Base-by-base conservation (phyloP, 768 basidiomycete species). In the Hypholoma sublateritium region DNA sequence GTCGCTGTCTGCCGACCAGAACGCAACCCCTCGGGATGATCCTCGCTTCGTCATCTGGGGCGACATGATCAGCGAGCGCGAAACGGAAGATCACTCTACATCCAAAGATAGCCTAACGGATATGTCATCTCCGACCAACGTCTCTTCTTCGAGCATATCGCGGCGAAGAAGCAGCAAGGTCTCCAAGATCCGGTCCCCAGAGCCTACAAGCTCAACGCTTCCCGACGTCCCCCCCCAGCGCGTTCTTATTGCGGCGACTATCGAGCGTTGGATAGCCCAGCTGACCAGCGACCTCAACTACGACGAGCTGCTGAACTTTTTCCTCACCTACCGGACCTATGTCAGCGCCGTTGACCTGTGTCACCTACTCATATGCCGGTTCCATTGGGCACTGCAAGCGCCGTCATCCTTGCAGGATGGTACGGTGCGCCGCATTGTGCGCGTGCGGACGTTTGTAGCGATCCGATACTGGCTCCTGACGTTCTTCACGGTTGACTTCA, bases 21-120 rank as follows among this genome's bases (percentile, higher is more conserved):
- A 80, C 25, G 85, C 86, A 13, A 82, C 87, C 1, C 92, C 92
- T 6, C 82, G 87, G 13, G 89, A 95, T 60, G 94, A 97, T 62
- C 93, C 94, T 14, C 83, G 93, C 0, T 95, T 95, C 66, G 91
- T 94, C 36, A 86, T 96, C 7, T 97, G 94, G 94, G 93, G 91
- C 24, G 84, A 86, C 62, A 72, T 79, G 6, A 61, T 61, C 63
- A 69, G 54, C 24, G 76, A 63, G 59, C 74, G 57, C 53, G 68
- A 73, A 22, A 53, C 59, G 37, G 74, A 75, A 37, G 73, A 72
- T 51, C 48, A 64, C 28, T 72, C 74, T 2, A 53, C 63, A 7
- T 73, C 74, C 16, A 66, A 74, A 41, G 71, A 74, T 21, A 76
- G 75, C 43, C 52, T 72, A 28, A 70, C 69, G 0, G 74, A 74